Conservation (phyloP, 768 basidiomycete genomes). For the Termitomyces sp. region DNA sequence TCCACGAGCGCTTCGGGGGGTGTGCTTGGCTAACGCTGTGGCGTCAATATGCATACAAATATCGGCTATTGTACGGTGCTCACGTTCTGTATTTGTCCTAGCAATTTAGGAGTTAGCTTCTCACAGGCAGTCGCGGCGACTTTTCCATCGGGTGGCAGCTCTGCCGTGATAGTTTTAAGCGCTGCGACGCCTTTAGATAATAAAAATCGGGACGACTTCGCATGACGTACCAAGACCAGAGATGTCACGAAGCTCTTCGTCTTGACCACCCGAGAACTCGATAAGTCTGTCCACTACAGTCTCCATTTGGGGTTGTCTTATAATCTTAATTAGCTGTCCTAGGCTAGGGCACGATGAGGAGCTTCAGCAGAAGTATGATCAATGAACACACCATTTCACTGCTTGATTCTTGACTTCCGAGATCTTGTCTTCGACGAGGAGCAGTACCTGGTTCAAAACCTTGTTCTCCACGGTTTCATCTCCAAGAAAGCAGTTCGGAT, state of each 20-base stretch:
- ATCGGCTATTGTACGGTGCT: conserved; percentile 10
- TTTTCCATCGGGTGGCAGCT: conserved; percentile 78
- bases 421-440: conserved; percentile 89
- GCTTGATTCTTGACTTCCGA: conserved; percentile 98
- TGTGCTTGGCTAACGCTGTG: conserved; percentile 43
- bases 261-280: conserved; percentile 76
- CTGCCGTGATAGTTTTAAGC: conserved; percentile 90
- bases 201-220: neutral
- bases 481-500: conserved; percentile 67
- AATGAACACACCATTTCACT: conserved; percentile 74
- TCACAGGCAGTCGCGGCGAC: conserved; percentile 76
- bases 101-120: conserved; percentile 78
- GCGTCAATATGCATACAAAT: neutral
- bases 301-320: conserved; percentile 78
- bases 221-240: conserved; percentile 72
- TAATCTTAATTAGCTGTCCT: conserved; percentile 85
- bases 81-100: conserved; percentile 76
- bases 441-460: conserved; percentile 77
- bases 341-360: conserved; percentile 44
- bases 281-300: conserved; percentile 87
- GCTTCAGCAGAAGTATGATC: neutral
- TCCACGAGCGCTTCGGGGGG: conserved; percentile 82
- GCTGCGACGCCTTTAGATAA: conserved; percentile 37
- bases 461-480: conserved; percentile 86
- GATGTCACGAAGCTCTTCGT: conserved; percentile 93